Evolutionary conservation across 2,329 filamentous ascomycete genomes (phyloP).

Genomic region (Knufia petricola): DNA sequence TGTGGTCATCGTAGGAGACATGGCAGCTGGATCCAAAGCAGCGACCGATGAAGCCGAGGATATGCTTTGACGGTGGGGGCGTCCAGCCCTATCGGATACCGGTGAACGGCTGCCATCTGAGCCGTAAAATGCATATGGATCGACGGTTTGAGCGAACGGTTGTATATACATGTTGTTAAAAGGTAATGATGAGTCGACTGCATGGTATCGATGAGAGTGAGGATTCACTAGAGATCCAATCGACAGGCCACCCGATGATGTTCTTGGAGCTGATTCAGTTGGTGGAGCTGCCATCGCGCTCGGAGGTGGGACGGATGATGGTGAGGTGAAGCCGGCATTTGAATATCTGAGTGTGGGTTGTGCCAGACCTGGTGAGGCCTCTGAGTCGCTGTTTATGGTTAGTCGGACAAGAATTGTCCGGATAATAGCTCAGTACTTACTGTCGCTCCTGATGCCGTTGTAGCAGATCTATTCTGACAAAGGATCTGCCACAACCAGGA

Average conservation of each 20-base stretch:
- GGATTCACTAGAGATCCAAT: constrained; percentile 23
- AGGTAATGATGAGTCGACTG: constrained; percentile 8
- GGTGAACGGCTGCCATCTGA: constrained; percentile 24
- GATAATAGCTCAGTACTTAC: constrained; percentile 27
- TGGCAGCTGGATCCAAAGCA: constrained; percentile 17
- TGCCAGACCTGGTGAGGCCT: not conserved
- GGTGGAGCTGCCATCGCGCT: constrained; percentile 18
- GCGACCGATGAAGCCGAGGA: constrained; percentile 23
- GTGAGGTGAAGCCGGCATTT: constrained; percentile 13
- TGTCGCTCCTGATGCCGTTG: constrained; percentile 42
- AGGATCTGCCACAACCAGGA: constrained; percentile 38
- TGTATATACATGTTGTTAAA: constrained; percentile 16
- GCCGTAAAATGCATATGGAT: constrained; percentile 22
- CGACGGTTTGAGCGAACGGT: constrained; percentile 17
- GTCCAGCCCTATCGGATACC: constrained; percentile 21
- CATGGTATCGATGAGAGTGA: constrained; percentile 1
- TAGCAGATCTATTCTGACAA: constrained; percentile 39
- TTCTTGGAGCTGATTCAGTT: constrained; percentile 17
- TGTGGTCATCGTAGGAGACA: constrained; percentile 19
- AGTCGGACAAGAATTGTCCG: not conserved
- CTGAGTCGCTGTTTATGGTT: constrained; percentile 8
- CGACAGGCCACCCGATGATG: constrained; percentile 19
- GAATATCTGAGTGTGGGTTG: not conserved
- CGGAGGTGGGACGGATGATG: constrained; percentile 18
- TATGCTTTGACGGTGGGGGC: constrained; percentile 20